phyloP scores from a whole-genome alignment of 2,329 filamentous ascomycete genomes.

The Xylariaceae sp. region DNA sequence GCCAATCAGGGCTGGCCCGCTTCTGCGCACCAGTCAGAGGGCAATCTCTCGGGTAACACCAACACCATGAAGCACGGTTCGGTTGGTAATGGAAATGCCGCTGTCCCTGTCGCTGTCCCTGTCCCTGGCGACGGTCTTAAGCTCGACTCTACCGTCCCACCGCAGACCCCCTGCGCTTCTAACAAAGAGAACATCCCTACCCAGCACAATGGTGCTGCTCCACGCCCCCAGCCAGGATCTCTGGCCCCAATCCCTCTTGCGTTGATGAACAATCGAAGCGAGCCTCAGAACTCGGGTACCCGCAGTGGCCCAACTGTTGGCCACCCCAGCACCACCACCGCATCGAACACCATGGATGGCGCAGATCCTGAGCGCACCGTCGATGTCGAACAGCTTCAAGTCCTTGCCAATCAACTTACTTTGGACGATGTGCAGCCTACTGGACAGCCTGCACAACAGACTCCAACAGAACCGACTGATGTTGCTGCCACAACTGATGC shows the following conservation, averaged over 20 bases:
- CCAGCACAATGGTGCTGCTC: slow-evolving; percentile 8
- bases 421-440: slow-evolving; percentile 20
- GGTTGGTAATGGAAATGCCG: slow-evolving; percentile 14
- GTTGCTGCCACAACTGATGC: slow-evolving; percentile 18
- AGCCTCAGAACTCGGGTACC: slow-evolving; percentile 30
- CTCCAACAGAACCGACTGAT: slow-evolving; percentile 16
- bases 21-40: slow-evolving; percentile 20
- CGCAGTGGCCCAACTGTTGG: slow-evolving; percentile 21
- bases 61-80: slow-evolving; percentile 20
- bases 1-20: slow-evolving; percentile 11
- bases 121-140: too few relatives aligned
- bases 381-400: slow-evolving; percentile 17
- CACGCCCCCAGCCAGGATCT: slow-evolving; percentile 11
- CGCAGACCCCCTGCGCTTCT: slow-evolving; percentile 6
- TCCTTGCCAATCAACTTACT: slow-evolving; percentile 23
- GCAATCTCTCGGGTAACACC: slow-evolving; percentile 24
- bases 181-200: slow-evolving; percentile 21
- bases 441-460: slow-evolving; percentile 11
- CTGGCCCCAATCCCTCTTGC: slow-evolving; percentile 21
- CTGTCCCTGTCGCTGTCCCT: slow-evolving; percentile 7
- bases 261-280: slow-evolving; percentile 18
- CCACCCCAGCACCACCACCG: slow-evolving; percentile 17
- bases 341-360: slow-evolving; percentile 11
- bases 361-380: slow-evolving; percentile 8
- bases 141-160: slow-evolving; percentile 10